phyloP scores from a whole-genome alignment of 805 yeast genomes.

The Candida tammaniensis region DNA sequence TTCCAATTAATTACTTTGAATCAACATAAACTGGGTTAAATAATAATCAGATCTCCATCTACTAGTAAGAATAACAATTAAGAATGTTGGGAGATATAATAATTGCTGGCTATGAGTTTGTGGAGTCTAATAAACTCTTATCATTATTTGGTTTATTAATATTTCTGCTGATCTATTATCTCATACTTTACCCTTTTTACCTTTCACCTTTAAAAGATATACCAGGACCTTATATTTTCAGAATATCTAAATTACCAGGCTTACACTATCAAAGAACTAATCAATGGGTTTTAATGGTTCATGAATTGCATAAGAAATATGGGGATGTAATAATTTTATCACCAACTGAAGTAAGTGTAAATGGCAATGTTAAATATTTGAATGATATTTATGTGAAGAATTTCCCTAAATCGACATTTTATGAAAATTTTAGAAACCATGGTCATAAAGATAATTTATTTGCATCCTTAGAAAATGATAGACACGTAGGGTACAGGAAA shows the following conservation, averaged over 20 bases:
- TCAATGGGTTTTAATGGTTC: conserved; percentile 39
- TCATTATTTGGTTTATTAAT: background rate
- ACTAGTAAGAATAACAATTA: background rate
- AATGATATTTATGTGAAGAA: conserved; percentile 56
- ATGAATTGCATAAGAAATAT: conserved; percentile 49
- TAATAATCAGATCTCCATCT: too few species aligned
- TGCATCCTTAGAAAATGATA: conserved; percentile 47
- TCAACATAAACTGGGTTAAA: too few species aligned
- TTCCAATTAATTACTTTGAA: too few species aligned
- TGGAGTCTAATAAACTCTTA: conserved; percentile 6
- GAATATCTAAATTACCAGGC: conserved; percentile 37
- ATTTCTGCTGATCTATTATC: conserved; percentile 19
- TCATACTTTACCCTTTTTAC: conserved; percentile 44
- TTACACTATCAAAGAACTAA: conserved; percentile 44
- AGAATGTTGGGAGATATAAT: conserved; percentile 6
- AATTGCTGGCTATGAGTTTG: background rate
- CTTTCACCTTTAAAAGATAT: conserved; percentile 48
- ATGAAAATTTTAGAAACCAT: conserved; percentile 58
- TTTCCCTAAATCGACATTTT: conserved; percentile 56
- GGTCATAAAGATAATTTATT: conserved; percentile 56
- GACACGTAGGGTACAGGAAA: conserved; percentile 41
- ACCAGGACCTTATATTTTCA: conserved; percentile 59
- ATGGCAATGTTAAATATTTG: conserved; percentile 46
- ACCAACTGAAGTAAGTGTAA: conserved; percentile 60
- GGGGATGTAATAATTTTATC: conserved; percentile 63